These are phyloP conservation scores for Benincasa hispida DNA, from an alignment of 306 rosid species.

Conservation along the genomic window DNA sequence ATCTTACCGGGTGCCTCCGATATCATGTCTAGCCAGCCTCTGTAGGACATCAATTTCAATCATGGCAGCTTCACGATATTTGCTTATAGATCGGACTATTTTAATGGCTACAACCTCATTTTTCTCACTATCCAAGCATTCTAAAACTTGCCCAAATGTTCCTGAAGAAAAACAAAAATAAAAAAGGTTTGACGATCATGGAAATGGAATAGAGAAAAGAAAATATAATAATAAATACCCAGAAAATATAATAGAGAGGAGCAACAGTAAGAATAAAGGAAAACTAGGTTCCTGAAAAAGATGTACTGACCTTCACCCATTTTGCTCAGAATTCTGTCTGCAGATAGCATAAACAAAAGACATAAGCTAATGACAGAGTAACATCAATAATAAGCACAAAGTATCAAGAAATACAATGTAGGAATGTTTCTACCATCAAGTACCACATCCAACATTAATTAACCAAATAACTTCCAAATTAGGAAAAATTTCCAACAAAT, in stretches of 20 bases:
- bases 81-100: conserved; percentile 53
- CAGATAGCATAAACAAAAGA: conserved; percentile 11
- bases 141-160: conserved; percentile 77
- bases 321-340: conserved; percentile 68
- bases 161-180: conserved; percentile 24
- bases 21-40: conserved; percentile 54
- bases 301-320: conserved; percentile 63
- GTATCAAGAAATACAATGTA: too few relatives aligned
- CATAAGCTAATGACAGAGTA: not conserved
- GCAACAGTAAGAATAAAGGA: not conserved
- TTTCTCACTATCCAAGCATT: conserved; percentile 62
- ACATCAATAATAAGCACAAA: not conserved
- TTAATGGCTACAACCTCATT: conserved; percentile 62
- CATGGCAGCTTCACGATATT: conserved; percentile 73
- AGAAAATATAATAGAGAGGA: not conserved
- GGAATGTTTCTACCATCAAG: not conserved
- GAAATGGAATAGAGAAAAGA: not conserved
- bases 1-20: conserved; percentile 51
- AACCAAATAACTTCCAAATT: not conserved
- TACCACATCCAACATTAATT: not conserved
- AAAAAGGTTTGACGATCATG: not conserved
- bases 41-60: conserved; percentile 62
- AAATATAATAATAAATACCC: not conserved
- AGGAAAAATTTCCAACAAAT: not conserved
- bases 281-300: not conserved